Evolutionary conservation across 495 filamentous ascomycete species (phyloP).

Genomic region (Penicillium diatomitis): DNA sequence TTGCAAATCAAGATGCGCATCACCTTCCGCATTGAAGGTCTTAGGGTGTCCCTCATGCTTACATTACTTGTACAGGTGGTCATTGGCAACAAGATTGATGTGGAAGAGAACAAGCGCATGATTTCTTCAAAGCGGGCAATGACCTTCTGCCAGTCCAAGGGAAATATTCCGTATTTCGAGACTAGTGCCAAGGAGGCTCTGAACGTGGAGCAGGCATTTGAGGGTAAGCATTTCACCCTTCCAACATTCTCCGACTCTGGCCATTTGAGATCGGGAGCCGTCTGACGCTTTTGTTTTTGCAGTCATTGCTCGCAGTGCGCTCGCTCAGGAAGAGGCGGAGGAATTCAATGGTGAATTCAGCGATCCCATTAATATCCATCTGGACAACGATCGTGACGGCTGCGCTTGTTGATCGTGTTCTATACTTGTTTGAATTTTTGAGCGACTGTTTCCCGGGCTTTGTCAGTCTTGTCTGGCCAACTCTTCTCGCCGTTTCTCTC

Average conservation of each 20-base stretch:
- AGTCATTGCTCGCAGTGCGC: slow-evolving; percentile 96
- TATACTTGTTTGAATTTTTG: slow-evolving; percentile 20
- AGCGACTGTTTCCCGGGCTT: slow-evolving; percentile 13
- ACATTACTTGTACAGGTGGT: slow-evolving; percentile 54
- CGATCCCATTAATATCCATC: slow-evolving; percentile 94
- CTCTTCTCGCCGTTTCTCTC: slow-evolving; percentile 3
- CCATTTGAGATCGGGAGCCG: background rate
- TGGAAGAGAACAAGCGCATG: slow-evolving; percentile 94
- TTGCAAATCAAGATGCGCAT: background rate
- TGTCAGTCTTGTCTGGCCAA: background rate
- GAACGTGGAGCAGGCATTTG: slow-evolving; percentile 97
- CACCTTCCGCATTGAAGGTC: background rate
- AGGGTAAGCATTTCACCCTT: slow-evolving; percentile 47
- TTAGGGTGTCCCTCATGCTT: background rate
- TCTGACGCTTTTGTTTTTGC: slow-evolving; percentile 3
- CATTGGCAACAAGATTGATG: slow-evolving; percentile 97
- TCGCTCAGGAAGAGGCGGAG: slow-evolving; percentile 93
- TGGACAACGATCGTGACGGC: slow-evolving; percentile 82
- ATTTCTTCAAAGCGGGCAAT: slow-evolving; percentile 91
- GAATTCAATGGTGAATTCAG: slow-evolving; percentile 88
- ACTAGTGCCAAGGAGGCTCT: slow-evolving; percentile 98
- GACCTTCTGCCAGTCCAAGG: slow-evolving; percentile 96
- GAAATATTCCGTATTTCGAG: slow-evolving; percentile 96
- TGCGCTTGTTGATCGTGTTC: slow-evolving; percentile 66
- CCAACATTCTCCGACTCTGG: background rate